Evolutionary conservation across 1,284 basidiomycete species (phyloP).

Genomic region (Ceratobasidium theobromae): DNA sequence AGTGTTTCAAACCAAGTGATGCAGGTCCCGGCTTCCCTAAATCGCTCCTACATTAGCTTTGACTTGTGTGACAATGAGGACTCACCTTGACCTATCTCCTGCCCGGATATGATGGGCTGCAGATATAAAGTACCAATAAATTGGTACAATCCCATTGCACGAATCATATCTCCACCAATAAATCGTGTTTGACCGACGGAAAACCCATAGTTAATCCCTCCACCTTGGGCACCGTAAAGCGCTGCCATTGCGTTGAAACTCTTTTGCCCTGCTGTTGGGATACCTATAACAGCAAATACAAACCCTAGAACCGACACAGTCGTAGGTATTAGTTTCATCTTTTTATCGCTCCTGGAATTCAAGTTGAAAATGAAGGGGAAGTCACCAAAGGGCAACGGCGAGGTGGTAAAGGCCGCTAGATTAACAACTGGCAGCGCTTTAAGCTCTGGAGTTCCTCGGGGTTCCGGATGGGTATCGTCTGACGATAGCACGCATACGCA

Average conservation of each 20-base stretch:
- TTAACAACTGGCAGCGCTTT: conserved; percentile 2
- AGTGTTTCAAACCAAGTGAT: conserved; percentile 20
- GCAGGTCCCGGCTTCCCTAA: conserved; percentile 22
- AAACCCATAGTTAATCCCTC: conserved; percentile 14
- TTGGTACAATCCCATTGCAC: conserved; percentile 21
- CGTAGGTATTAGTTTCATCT: conserved; percentile 2
- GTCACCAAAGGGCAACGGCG: not conserved
- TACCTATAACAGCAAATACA: conserved; percentile 4
- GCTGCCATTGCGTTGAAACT: conserved; percentile 4
- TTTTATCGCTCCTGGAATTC: not conserved
- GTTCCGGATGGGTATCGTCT: conserved; percentile 15
- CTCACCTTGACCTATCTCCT: conserved; percentile 21
- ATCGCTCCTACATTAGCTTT: not conserved
- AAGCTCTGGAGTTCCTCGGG: not conserved
- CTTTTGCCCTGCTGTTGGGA: conserved; percentile 11
- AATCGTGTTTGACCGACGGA: conserved; percentile 12
- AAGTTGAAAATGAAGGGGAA: not conserved
- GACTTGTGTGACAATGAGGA: too few species aligned
- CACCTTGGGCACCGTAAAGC: conserved; percentile 11
- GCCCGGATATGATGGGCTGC: conserved; percentile 2
- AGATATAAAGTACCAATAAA: conserved; percentile 26
- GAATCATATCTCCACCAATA: conserved; percentile 10
- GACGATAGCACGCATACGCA: conserved; percentile 13
- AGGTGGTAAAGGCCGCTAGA: not conserved
- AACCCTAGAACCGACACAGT: conserved; percentile 21